Base-by-base conservation (phyloP, 495 filamentous ascomycete species). In the Aspergillus affinis region DNA sequence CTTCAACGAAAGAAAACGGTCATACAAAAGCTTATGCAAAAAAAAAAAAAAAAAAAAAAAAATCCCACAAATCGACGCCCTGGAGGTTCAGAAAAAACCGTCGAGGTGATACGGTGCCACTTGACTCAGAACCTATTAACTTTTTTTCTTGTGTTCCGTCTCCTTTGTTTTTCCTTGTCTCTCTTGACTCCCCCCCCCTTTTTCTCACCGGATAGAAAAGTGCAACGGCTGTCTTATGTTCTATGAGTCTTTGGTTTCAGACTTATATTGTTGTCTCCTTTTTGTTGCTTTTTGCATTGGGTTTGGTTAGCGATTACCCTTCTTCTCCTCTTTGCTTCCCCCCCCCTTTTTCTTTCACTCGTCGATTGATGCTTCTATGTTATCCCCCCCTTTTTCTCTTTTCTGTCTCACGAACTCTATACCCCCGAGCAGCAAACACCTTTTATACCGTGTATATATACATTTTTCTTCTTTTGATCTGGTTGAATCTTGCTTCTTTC, bases 151-250 rank as follows among this genome's bases (percentile, higher is more conserved):
- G 27, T 17, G 27, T 32, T 36, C 44, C 18, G 2, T 54, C 44
- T 54, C 26, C 30, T 54, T 41, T 54, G 51, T 54, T 32, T 54
- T 41, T 32, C 18, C 27, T 53, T 29, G 5, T 45, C 45, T 21
- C 18, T 6, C 2, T 18, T 47, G 17, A 36, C 32, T 17, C 45
- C 45, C 21, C 17, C 15, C 13, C 45, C 44, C 3, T 21, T 41
- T 18, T 20, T 36, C 17, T 53, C 10, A 29, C 29, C 18, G 47
- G 47, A 41, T 41, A 41, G 36, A 41, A 41, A 41, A 41, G 36
- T 41, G 36, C 36, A 41, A 41, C 36, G 36, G 36, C 36, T 41
- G 36, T 41, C 13, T 41, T 41, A 41, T 41, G 36, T 17, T 41
- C 36, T 15, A 41, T 41, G 36, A 41, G 36, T 41, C 36, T 41